Base-by-base conservation (phyloP, 805 yeast genomes). In the Nadsonia fulvescens region DNA sequence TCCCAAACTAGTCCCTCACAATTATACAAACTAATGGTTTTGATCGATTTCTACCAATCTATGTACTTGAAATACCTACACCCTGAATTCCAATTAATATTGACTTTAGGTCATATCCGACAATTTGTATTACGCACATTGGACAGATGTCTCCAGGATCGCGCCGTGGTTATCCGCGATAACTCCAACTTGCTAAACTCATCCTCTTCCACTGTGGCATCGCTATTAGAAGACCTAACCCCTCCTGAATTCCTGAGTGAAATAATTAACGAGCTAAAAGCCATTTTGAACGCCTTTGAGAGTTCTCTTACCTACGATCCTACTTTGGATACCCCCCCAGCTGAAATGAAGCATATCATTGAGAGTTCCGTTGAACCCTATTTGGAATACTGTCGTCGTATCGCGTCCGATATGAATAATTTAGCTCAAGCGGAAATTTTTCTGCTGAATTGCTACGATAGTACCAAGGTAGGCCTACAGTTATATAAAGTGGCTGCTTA, bases 241-340 rank as follows among this genome's bases (percentile, higher is more conserved):
- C 70, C 92, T 4, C 93, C 95, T 0, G 91, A 77, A 32, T 83
- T 91, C 82, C 51, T 77, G 12, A 54, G 63, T 25, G 72, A 66
- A n/a, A 69, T 72, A 37, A 59, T 74, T 24, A 53, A 66, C 1
- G 73, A 67, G 9, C 53, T 75, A 15, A 54, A 72, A 30, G 66
- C 67, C 1, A 47, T 78, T 2, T 59, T 75, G 33, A 69, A 66
- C 14, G 44, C 50, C 18, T 50, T 50, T 26, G 57, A 54, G 24
- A 31, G 44, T 10, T 46, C 55, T 15, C 36, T 43, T 14, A 30
- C 37, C n/a, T 38, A 28, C 22, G 14, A 29, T 11, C 30, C 34
- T 8, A 24, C 23, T 6, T 29, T 31, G 6, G 26, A 22, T 9
- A 29, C 36, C 10, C 29, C 29, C 9, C 32, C 32, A 12, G 35